Conservation (phyloP, 495 filamentous ascomycete genomes). For the Neurospora tetrasperma region DNA sequence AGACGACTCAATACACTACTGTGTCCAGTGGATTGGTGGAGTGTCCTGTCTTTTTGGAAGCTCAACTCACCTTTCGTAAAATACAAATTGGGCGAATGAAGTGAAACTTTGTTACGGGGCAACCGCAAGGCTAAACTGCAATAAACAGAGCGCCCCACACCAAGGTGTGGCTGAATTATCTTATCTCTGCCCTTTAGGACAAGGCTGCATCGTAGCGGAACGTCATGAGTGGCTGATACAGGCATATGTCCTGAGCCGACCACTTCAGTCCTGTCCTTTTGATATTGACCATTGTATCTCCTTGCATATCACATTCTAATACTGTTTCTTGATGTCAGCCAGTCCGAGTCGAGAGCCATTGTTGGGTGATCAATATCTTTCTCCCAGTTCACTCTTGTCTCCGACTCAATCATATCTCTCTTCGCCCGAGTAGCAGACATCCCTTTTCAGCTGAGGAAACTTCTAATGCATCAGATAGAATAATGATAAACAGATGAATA, state of each 20-base stretch:
- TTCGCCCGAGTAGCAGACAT: neutral
- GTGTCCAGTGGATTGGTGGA: conserved; percentile 44
- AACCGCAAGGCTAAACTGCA: neutral
- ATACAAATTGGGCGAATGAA: conserved; percentile 2
- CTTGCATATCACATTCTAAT: neutral
- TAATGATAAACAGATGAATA: neutral
- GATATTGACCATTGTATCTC: neutral
- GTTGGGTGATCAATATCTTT: neutral
- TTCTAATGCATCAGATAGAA: neutral
- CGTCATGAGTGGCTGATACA: neutral
- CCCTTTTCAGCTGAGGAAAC: neutral
- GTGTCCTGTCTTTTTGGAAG: neutral
- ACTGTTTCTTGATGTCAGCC: neutral
- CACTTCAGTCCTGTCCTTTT: neutral
- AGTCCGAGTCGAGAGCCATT: neutral
- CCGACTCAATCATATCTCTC: neutral
- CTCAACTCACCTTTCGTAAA: neutral
- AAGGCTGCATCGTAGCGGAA: neutral
- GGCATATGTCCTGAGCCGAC: neutral
- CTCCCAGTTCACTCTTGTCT: neutral
- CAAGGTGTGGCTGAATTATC: neutral
- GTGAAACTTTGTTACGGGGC: neutral
- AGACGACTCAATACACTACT: conserved; percentile 39
- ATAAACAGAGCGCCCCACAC: neutral
- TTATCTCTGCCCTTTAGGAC: neutral